Evolutionary conservation across 2,329 filamentous ascomycete species (phyloP).

Genomic region (Stagonosporopsis rhizophila): DNA sequence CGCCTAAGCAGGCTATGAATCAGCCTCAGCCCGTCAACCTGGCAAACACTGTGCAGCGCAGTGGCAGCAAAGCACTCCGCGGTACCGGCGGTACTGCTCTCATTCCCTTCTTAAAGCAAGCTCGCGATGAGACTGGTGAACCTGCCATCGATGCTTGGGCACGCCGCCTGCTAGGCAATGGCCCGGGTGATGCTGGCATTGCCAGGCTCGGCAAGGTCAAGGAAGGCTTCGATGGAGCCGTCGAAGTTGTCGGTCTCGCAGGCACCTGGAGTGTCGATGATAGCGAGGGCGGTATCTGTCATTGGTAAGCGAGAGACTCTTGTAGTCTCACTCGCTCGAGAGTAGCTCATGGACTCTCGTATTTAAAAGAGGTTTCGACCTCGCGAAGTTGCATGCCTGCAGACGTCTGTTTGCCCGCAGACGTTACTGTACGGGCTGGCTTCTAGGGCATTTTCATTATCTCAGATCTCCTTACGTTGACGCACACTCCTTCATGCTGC

Average conservation of each 20-base stretch:
- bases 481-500: constrained; percentile 6
- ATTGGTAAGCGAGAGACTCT: constrained; percentile 26
- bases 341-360: constrained; percentile 9
- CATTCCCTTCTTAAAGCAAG: constrained; percentile 96
- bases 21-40: constrained; percentile 62
- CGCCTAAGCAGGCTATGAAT: constrained; percentile 57
- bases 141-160: constrained; percentile 78
- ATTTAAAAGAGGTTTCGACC: constrained; percentile 12
- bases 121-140: constrained; percentile 93
- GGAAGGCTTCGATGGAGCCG: constrained; percentile 61
- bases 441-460: constrained; percentile 20
- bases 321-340: constrained; percentile 1
- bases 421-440: constrained; percentile 23
- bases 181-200: constrained; percentile 52
- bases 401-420: constrained; percentile 22
- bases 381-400: constrained; percentile 22
- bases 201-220: constrained; percentile 59
- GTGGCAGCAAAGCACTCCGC: constrained; percentile 66
- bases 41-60: constrained; percentile 54
- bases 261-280: constrained; percentile 91
- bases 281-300: constrained; percentile 64
- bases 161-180: constrained; percentile 63
- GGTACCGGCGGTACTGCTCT: constrained; percentile 93
- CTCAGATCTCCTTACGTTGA: constrained; percentile 4
- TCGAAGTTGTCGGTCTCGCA: constrained; percentile 74